A percentile compares a stretch with the other conserved stretches of the same genome.
Evolutionary conservation across 163 green algal genomes (phyloP).

Genomic region (Picocystis sp.): DNA sequence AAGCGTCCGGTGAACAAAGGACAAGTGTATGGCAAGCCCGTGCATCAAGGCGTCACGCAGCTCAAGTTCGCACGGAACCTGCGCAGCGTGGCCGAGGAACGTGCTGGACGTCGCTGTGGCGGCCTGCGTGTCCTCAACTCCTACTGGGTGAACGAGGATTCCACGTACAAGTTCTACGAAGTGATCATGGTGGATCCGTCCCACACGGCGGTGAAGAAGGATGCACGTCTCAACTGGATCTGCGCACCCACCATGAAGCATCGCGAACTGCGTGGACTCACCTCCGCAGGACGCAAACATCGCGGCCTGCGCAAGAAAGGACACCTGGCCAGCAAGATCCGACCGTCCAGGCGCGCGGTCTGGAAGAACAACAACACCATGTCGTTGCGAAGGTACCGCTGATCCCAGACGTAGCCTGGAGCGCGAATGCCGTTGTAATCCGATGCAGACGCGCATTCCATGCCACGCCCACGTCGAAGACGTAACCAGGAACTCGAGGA

Average conservation of each 20-base stretch:
- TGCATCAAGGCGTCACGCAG: slow-evolving; percentile 91
- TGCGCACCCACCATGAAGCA: slow-evolving; percentile 95
- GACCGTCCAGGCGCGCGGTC: slow-evolving; percentile 67
- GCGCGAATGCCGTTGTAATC: too few relatives aligned
- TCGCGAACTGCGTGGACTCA: slow-evolving; percentile 92
- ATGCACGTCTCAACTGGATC: slow-evolving; percentile 98
- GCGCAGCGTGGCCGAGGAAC: slow-evolving; percentile 83
- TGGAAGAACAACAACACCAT: slow-evolving; percentile 82
- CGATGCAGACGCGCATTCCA: too few relatives aligned
- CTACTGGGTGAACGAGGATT: slow-evolving; percentile 99
- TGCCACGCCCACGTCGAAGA: too few relatives aligned
- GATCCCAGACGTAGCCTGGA: not conserved
- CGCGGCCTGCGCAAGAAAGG: slow-evolving; percentile 83
- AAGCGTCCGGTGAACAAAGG: slow-evolving; percentile 94
- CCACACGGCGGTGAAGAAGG: slow-evolving; percentile 72
- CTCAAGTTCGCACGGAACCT: slow-evolving; percentile 94
- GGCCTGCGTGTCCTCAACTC: slow-evolving; percentile 95
- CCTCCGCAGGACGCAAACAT: slow-evolving; percentile 75
- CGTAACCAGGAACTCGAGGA: too few relatives aligned
- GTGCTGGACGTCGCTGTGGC: slow-evolving; percentile 77
- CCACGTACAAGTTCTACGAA: slow-evolving; percentile 99
- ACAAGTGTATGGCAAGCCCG: slow-evolving; percentile 89
- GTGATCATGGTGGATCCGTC: slow-evolving; percentile 92
- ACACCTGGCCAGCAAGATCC: slow-evolving; percentile 70
- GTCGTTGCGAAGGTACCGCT: slow-evolving; percentile 61